A percentile compares a stretch with the other conserved stretches of the same genome.
Conservation (phyloP, 1,284 basidiomycete species). For the Exobasidium cylindrosporum region DNA sequence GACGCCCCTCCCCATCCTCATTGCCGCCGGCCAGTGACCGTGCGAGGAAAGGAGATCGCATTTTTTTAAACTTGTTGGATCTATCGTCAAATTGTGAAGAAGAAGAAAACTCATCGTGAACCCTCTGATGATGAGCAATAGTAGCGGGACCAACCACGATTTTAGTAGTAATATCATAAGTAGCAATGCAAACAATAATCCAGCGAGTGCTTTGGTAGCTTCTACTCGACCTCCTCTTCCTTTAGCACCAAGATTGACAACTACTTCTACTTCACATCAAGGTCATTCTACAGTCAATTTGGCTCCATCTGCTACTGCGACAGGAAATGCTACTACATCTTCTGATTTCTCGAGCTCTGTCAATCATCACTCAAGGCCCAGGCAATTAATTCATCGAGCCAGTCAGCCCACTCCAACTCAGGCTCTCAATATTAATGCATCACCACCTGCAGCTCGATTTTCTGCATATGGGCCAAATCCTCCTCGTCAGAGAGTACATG, state of each 20-base stretch:
- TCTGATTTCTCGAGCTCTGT: background rate
- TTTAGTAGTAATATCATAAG: background rate
- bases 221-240: background rate
- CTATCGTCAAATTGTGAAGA: too few species aligned
- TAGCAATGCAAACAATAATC: slow-evolving; percentile 1
- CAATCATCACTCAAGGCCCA: background rate
- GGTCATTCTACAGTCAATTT: background rate
- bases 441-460: slow-evolving; percentile 3
- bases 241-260: slow-evolving; percentile 7
- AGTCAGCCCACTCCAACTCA: slow-evolving; percentile 2
- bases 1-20: too few species aligned
- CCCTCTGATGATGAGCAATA: background rate
- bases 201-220: slow-evolving; percentile 7
- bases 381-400: background rate
- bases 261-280: slow-evolving; percentile 5
- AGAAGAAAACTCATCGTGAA: too few species aligned
- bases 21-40: too few species aligned
- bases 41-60: too few species aligned
- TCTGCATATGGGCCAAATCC: background rate
- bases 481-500: background rate
- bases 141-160: background rate
- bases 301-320: background rate
- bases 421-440: slow-evolving; percentile 4
- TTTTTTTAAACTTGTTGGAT: too few species aligned
- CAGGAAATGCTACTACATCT: background rate